Conservation (phyloP, 495 filamentous ascomycete genomes). For the Penicillium angulare region DNA sequence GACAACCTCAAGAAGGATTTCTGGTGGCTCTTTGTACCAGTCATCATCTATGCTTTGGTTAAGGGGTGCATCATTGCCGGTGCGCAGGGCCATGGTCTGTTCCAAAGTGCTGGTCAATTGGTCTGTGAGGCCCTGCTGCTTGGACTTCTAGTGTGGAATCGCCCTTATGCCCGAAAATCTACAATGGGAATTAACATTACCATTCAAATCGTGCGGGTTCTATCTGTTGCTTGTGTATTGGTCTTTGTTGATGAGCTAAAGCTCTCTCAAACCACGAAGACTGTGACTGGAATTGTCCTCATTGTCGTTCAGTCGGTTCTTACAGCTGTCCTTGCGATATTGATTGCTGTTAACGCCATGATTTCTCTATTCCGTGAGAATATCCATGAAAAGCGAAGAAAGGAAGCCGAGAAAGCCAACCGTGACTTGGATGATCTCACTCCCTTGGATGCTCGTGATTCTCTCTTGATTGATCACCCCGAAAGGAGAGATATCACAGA, state of each 20-base stretch:
- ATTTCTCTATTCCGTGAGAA: slow-evolving; percentile 81
- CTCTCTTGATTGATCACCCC: slow-evolving; percentile 66
- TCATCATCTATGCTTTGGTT: slow-evolving; percentile 88
- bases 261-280: slow-evolving; percentile 91
- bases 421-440: slow-evolving; percentile 85
- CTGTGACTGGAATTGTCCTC: slow-evolving; percentile 82
- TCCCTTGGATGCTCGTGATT: slow-evolving; percentile 85
- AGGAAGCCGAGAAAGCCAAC: slow-evolving; percentile 83
- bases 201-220: slow-evolving; percentile 90
- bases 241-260: slow-evolving; percentile 93
- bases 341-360: slow-evolving; percentile 88
- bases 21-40: slow-evolving; percentile 95
- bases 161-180: slow-evolving; percentile 81
- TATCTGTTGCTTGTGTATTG: slow-evolving; percentile 85
- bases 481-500: slow-evolving; percentile 40
- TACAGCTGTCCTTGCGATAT: slow-evolving; percentile 79
- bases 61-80: slow-evolving; percentile 87
- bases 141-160: slow-evolving; percentile 73
- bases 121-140: slow-evolving; percentile 73
- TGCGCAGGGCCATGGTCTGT: slow-evolving; percentile 80
- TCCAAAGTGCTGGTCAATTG: slow-evolving; percentile 75
- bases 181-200: slow-evolving; percentile 91
- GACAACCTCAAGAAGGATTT: slow-evolving; percentile 89
- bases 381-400: slow-evolving; percentile 79
- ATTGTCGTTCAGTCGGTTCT: slow-evolving; percentile 86